Conservation (phyloP, 305 asterid genomes). For the Plantago rigida region DNA sequence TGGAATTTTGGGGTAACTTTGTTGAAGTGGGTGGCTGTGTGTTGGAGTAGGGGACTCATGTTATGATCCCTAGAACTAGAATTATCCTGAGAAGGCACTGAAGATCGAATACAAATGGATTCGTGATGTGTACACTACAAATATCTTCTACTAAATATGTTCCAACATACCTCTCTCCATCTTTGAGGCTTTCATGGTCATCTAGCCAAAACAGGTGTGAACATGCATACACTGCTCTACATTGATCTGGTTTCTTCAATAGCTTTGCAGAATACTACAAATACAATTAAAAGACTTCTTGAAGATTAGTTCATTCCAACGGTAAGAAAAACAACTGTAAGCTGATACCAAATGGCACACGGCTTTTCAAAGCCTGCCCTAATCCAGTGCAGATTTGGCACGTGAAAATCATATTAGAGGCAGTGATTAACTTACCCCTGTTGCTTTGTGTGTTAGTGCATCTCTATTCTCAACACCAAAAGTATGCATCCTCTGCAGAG, state of each 20-base stretch:
- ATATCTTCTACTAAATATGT: conserved; percentile 2
- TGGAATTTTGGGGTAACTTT: no score
- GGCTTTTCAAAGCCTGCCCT: background rate
- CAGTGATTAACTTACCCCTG: conserved; percentile 60
- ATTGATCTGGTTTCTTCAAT: conserved; percentile 95
- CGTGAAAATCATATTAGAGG: conserved; percentile 9
- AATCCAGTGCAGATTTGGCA: no score
- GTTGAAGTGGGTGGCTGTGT: no score
- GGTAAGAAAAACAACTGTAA: conserved; percentile 3
- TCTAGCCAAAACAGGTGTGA: conserved; percentile 96
- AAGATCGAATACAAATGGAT: background rate
- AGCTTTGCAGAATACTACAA: conserved; percentile 88
- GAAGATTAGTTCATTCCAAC: conserved; percentile 21
- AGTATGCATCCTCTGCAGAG: conserved; percentile 89
- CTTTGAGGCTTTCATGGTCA: conserved; percentile 71
- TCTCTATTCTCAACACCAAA: conserved; percentile 96
- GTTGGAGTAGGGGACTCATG: no score
- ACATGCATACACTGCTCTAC: conserved; percentile 96
- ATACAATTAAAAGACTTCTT: conserved; percentile 16
- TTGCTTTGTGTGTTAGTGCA: conserved; percentile 94
- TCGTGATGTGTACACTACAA: background rate
- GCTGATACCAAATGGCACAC: conserved; percentile 6
- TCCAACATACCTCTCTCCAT: conserved; percentile 72
- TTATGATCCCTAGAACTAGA: no score
- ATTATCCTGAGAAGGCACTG: no score